phyloP scores from a whole-genome alignment of 2,329 filamentous ascomycete genomes.

The Ilyonectria sp. region DNA sequence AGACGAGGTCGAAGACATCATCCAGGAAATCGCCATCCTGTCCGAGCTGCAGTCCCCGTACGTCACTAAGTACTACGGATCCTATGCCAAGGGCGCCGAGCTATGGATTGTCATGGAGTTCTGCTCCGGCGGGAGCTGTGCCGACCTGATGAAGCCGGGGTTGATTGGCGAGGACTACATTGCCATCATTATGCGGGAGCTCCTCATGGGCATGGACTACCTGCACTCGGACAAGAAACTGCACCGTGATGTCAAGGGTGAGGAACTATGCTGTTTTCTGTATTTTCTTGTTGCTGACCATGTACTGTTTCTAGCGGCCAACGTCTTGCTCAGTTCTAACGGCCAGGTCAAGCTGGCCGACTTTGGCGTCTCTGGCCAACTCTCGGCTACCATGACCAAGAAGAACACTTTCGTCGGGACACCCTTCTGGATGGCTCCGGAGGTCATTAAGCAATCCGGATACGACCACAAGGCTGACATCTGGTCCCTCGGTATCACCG shows the following conservation, averaged over 20 bases:
- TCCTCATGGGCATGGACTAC: slow-evolving; percentile 92
- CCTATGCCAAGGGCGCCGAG: slow-evolving; percentile 95
- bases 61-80: slow-evolving; percentile 98
- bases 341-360: slow-evolving; percentile 98
- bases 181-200: slow-evolving; percentile 91
- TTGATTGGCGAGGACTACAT: slow-evolving; percentile 95
- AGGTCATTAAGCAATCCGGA: slow-evolving; percentile 98
- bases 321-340: slow-evolving; percentile 88
- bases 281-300: not conserved
- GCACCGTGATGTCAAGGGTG: slow-evolving; percentile 96
- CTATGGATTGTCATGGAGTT: slow-evolving; percentile 99
- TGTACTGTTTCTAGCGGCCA: slow-evolving; percentile 76
- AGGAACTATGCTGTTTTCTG: slow-evolving; percentile 29
- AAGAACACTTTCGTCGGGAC: slow-evolving; percentile 99
- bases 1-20: slow-evolving; percentile 99
- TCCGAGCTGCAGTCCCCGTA: slow-evolving; percentile 96
- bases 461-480: slow-evolving; percentile 99
- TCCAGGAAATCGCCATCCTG: slow-evolving; percentile 97
- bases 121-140: slow-evolving; percentile 96
- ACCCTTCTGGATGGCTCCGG: slow-evolving; percentile 99
- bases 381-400: slow-evolving; percentile 98
- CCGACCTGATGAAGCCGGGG: slow-evolving; percentile 95
- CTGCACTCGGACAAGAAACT: slow-evolving; percentile 96
- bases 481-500: slow-evolving; percentile 96
- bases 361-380: slow-evolving; percentile 96